Percentiles rank a stretch among this genome's conserved stretches.
These are phyloP conservation scores for Penicillium sp. DNA, from an alignment of 2,329 filamentous ascomycete genomes.

Conservation along the genomic window DNA sequence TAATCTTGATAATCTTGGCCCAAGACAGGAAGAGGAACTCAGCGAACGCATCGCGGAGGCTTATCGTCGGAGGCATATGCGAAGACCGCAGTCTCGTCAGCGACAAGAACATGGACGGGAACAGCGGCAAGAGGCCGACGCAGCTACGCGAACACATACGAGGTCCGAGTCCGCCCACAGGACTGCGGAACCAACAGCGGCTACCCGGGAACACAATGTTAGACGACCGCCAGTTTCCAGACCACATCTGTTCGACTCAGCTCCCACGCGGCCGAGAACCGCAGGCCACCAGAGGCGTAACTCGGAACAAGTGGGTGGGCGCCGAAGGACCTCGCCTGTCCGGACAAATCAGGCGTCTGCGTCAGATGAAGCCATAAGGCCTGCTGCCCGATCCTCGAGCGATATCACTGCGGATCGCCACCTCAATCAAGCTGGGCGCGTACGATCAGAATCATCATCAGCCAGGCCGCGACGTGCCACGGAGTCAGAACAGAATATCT, in stretches of 20 bases:
- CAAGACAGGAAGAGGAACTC: conserved; percentile 81
- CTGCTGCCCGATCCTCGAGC: conserved; percentile 35
- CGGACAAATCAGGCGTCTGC: conserved; percentile 32
- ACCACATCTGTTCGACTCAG: conserved; percentile 35
- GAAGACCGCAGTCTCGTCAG: conserved; percentile 40
- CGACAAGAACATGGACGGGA: conserved; percentile 31
- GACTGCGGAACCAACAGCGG: conserved; percentile 14
- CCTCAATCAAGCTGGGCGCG: conserved; percentile 23
- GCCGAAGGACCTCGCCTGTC: conserved; percentile 35
- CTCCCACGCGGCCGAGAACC: conserved; percentile 19
- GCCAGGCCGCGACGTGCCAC: conserved; percentile 31
- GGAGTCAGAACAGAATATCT: conserved; percentile 31
- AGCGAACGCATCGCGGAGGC: conserved; percentile 88
- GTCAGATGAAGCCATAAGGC: conserved; percentile 34
- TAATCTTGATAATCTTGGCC: conserved; percentile 81
- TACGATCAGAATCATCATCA: conserved; percentile 25
- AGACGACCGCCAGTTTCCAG: conserved; percentile 31
- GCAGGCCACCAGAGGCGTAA: conserved; percentile 34
- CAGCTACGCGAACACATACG: conserved; percentile 27
- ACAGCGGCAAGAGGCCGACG: conserved; percentile 31
- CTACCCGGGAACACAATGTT: conserved; percentile 17
- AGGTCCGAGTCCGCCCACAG: conserved; percentile 33
- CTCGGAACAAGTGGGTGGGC: conserved; percentile 35
- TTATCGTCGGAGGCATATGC: conserved; percentile 68
- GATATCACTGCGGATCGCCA: conserved; percentile 37